Conservation (phyloP, 1,139 yeast species). For the Meyerozyma guilliermondii region DNA sequence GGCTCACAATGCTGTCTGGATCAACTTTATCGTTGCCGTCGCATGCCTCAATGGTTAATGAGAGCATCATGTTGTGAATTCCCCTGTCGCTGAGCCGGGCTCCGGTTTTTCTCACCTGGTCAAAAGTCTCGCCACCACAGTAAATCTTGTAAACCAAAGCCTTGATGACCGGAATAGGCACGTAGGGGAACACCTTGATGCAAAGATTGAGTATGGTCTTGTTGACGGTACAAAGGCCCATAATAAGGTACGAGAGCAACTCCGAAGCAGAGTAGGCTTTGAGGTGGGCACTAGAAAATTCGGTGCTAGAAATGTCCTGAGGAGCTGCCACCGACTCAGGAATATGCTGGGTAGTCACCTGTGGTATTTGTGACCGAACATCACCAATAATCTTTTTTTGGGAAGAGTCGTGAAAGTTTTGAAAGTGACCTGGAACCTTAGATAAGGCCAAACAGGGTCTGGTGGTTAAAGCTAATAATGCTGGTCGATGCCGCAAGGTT, state of each 20-base stretch:
- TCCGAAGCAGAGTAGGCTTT: conserved; percentile 34
- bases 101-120: conserved; percentile 70
- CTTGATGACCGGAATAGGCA: conserved; percentile 69
- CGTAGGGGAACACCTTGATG: conserved; percentile 65
- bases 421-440: not conserved
- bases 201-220: conserved; percentile 56
- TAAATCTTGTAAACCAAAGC: conserved; percentile 75
- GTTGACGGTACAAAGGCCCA: conserved; percentile 64
- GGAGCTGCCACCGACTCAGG: conserved; percentile 5
- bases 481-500: conserved; percentile 1
- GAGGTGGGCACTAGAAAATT: conserved; percentile 22
- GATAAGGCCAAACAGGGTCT: not conserved
- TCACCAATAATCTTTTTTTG: conserved; percentile 13
- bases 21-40: conserved; percentile 65
- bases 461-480: not conserved
- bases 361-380: conserved; percentile 6
- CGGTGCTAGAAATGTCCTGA: conserved; percentile 2
- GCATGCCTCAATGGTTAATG: conserved; percentile 89
- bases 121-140: conserved; percentile 83
- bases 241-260: conserved; percentile 57
- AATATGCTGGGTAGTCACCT: conserved; percentile 6
- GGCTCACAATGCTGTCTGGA: conserved; percentile 58
- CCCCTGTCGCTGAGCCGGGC: conserved; percentile 63
- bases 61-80: conserved; percentile 89
- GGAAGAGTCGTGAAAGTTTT: conserved; percentile 12